Evolutionary conservation across 1,284 basidiomycete genomes (phyloP), one percentile per base, ranked within the genome.

Genomic region (Tremellales sp.): DNA sequence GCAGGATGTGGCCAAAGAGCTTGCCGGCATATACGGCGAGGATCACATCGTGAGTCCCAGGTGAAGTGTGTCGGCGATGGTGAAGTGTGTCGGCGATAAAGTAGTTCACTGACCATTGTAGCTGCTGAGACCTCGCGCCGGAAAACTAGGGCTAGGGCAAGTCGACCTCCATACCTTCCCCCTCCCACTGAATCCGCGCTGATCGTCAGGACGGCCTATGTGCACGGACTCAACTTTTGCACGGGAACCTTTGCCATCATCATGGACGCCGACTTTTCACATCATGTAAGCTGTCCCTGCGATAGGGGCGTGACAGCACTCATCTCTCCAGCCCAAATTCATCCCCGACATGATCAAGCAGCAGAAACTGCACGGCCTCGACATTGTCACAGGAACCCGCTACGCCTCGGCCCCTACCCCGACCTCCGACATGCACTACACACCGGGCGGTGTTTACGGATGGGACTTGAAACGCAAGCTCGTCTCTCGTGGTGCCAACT

Each of bases 221-320:
- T 93, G 45, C 87, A 94, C 68, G 90, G 90, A 11, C 78, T 94
- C 46, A 84, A 88, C 62, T 89, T 85, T 68, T 86, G 85, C 65
- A 84, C 85, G 0, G 90, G 90, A n/a, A 87, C 89, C 72, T 94
- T 91, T 75, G 88, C 92, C 29, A 88, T 93, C 65, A 93, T 94
- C 72, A 94, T 94, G 90, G 90, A 94, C 65, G 90, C 90, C 45
- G 90, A 94, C 75, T 93, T 94, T 72, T 92, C 89, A 11, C 90
- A 94, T 69, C 90, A 94, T 66, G 89, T 90, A 73, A 46, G 84
- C 51, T 29, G 12, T 24, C n/a, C 27, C 23, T 40, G n/a, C n/a
- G n/a, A n/a, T n/a, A n/a, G n/a, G n/a, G n/a, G n/a, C 8, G 46
- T 25, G 29, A 43, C 6, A 43, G 31, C 23, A 35, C 40, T 29